Conservation (phyloP, 2,329 filamentous ascomycete genomes). For the Ceratocystis lukuohia region DNA sequence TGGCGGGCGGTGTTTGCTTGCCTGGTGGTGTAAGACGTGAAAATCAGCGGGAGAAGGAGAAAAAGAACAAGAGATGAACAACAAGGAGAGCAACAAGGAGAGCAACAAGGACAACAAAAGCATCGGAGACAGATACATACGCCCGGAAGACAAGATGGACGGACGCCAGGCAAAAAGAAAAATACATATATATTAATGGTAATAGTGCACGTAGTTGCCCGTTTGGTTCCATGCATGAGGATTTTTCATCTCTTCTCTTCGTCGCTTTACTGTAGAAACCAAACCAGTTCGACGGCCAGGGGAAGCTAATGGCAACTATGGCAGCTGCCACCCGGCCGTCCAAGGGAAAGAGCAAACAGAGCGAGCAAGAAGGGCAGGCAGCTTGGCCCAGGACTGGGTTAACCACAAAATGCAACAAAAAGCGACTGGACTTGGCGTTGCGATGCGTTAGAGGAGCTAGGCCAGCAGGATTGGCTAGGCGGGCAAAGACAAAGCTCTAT, state of each 20-base stretch:
- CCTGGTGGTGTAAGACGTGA: neutral
- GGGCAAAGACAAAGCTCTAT: constrained; percentile 22
- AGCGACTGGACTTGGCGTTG: neutral
- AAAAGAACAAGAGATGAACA: neutral
- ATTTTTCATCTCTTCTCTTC: too few relatives aligned
- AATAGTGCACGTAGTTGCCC: too few relatives aligned
- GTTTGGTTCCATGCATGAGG: too few relatives aligned
- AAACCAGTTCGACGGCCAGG: neutral
- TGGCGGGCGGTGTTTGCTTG: neutral
- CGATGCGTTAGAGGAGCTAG: neutral
- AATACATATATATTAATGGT: neutral
- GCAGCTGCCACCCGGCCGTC: neutral
- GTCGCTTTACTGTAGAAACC: too few relatives aligned
- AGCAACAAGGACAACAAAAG: neutral
- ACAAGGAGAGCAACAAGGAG: neutral
- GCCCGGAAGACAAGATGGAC: too few relatives aligned
- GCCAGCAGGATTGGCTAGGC: neutral
- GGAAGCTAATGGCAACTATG: neutral
- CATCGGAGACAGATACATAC: neutral
- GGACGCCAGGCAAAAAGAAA: neutral
- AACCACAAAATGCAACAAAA: neutral
- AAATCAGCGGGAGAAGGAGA: neutral
- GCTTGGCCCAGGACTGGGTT: neutral
- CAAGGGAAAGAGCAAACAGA: neutral
- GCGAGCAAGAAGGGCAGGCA: neutral